Conservation (phyloP, 1,284 basidiomycete genomes). For the Apiotrichum gracile region DNA sequence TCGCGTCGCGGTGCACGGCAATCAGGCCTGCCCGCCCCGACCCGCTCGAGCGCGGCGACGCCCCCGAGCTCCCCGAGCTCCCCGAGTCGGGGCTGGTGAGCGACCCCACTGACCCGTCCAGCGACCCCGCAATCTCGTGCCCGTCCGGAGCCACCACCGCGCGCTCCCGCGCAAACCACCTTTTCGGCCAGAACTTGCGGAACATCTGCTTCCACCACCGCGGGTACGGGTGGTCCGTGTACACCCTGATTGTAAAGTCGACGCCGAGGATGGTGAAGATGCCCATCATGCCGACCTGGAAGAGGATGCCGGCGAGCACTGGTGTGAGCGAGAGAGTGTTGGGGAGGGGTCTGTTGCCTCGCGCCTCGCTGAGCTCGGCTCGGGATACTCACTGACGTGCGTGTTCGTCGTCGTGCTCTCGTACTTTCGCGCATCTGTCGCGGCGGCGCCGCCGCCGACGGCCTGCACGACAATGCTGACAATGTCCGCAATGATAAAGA, state of each 20-base stretch:
- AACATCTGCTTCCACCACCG: neutral
- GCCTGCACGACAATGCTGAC: slow-evolving; percentile 47
- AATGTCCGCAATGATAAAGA: slow-evolving; percentile 45
- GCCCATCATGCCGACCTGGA: slow-evolving; percentile 40
- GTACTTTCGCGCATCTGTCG: slow-evolving; percentile 18
- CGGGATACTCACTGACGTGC: slow-evolving; percentile 18
- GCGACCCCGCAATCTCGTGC: too few species aligned
- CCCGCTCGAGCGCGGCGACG: too few species aligned
- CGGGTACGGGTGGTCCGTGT: slow-evolving; percentile 20
- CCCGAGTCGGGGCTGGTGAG: too few species aligned
- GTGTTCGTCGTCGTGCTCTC: slow-evolving; percentile 18
- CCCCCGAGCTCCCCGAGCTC: too few species aligned
- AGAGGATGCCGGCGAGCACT: slow-evolving; percentile 46
- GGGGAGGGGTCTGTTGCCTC: neutral
- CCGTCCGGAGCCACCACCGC: neutral
- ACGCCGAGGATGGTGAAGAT: slow-evolving; percentile 32
- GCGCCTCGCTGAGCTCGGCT: too few species aligned
- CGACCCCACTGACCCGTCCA: too few species aligned
- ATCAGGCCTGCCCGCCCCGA: too few species aligned
- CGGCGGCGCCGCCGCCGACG: slow-evolving; percentile 45
- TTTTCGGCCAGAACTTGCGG: neutral
- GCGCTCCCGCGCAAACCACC: neutral
- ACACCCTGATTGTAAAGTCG: slow-evolving; percentile 33
- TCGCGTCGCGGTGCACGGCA: too few species aligned
- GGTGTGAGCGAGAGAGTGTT: neutral